Evolutionary conservation across 2,329 filamentous ascomycete species (phyloP).

Genomic region (Diplodia scrobiculata): DNA sequence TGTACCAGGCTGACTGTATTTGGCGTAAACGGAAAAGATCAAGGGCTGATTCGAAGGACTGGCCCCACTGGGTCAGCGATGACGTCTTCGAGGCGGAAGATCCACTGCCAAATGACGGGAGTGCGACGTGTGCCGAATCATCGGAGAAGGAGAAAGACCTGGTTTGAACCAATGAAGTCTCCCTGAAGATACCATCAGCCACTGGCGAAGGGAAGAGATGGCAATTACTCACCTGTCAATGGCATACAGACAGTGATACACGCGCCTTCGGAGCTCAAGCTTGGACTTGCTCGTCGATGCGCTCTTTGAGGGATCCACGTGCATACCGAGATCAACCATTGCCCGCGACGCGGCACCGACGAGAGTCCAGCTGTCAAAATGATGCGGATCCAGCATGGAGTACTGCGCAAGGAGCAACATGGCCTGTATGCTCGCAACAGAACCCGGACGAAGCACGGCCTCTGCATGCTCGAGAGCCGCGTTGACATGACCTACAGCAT

Average conservation of each 20-base stretch:
- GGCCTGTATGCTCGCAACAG: slow-evolving; percentile 82
- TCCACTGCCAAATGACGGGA: slow-evolving; percentile 59
- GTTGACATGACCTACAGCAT: slow-evolving; percentile 62
- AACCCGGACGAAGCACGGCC: slow-evolving; percentile 80
- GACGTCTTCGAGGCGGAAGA: slow-evolving; percentile 46
- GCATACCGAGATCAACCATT: slow-evolving; percentile 84
- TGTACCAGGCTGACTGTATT: slow-evolving; percentile 86
- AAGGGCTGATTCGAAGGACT: slow-evolving; percentile 68
- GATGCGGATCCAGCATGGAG: slow-evolving; percentile 82
- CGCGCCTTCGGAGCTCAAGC: slow-evolving; percentile 75
- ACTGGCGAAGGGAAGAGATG: no score
- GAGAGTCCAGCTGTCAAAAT: slow-evolving; percentile 92
- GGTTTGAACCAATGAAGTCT: slow-evolving; percentile 84
- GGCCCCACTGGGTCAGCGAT: slow-evolving; percentile 57
- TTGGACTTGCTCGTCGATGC: slow-evolving; percentile 67
- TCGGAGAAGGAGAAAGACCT: slow-evolving; percentile 93
- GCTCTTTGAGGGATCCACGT: slow-evolving; percentile 81
- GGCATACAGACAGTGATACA: slow-evolving; percentile 89
- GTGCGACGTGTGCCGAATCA: slow-evolving; percentile 78
- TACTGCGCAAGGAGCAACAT: slow-evolving; percentile 85
- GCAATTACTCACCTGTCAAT: slow-evolving; percentile 68
- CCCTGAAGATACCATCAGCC: slow-evolving; percentile 52
- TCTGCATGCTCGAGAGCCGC: slow-evolving; percentile 77
- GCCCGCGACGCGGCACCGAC: slow-evolving; percentile 88
- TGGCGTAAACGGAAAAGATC: slow-evolving; percentile 81